Percentiles rank a stretch among this genome's conserved stretches.
phyloP scores from a whole-genome alignment of 352 stramenopile species.

The Globisporangium barbulae region DNA sequence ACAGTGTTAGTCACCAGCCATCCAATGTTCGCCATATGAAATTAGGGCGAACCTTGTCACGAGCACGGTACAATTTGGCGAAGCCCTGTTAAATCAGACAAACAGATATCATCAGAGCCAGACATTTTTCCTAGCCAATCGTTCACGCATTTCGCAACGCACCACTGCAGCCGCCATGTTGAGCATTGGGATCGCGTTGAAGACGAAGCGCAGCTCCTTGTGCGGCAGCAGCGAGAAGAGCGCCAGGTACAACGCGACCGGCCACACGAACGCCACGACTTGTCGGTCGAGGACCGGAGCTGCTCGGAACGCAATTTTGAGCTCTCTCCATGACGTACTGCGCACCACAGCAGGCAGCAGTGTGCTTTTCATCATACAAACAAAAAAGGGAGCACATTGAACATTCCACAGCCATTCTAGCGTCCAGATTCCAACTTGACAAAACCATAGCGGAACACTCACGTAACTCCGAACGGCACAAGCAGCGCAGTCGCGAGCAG shows the following conservation, averaged over 20 bases:
- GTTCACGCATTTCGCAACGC: constrained; percentile 2
- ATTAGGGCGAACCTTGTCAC: constrained; percentile 42
- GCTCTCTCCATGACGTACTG: constrained; percentile 41
- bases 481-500: constrained; percentile 79
- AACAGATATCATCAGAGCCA: neutral
- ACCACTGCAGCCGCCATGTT: constrained; percentile 92
- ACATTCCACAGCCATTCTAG: neutral
- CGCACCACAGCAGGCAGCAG: constrained; percentile 40
- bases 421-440: neutral
- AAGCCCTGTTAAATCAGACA: constrained; percentile 34
- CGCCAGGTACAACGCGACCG: constrained; percentile 83
- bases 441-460: neutral
- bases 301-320: constrained; percentile 29
- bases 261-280: constrained; percentile 59
- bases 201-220: constrained; percentile 98
- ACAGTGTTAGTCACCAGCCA: neutral
- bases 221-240: constrained; percentile 97
- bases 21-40: neutral
- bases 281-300: constrained; percentile 47
- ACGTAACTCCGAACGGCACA: constrained; percentile 82
- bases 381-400: constrained; percentile 1
- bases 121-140: neutral
- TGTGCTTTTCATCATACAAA: constrained; percentile 24
- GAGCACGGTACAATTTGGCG: constrained; percentile 64
- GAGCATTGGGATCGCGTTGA: constrained; percentile 95